Percentiles rank a stretch among this genome's conserved stretches.
Conservation (phyloP, 2,329 filamentous ascomycete species). For the Xylariales sp. region DNA sequence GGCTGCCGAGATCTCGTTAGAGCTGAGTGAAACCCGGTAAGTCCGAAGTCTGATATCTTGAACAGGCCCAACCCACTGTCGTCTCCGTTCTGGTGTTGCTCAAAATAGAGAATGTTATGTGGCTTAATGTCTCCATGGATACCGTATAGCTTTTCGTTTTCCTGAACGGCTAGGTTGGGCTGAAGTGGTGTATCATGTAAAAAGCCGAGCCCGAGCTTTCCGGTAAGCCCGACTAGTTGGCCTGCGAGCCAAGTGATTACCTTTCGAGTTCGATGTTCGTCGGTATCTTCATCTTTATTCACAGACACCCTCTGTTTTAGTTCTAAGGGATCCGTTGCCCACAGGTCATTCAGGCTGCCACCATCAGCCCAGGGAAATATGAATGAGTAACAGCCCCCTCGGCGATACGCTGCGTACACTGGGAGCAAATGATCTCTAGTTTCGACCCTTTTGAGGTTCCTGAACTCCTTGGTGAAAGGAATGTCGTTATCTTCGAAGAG, state of each 20-base stretch:
- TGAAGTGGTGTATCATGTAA: conserved; percentile 28
- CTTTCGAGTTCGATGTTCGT: not conserved
- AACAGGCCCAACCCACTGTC: conserved; percentile 16
- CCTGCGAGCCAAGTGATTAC: conserved; percentile 26
- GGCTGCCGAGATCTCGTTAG: conserved; percentile 14
- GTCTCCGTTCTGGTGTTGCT: not conserved
- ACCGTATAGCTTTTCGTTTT: conserved; percentile 27
- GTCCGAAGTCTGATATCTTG: conserved; percentile 35
- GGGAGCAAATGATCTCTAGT: conserved; percentile 23
- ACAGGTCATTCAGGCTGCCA: conserved; percentile 26
- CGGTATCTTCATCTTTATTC: not conserved
- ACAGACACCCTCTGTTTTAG: conserved; percentile 2
- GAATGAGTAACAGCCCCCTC: conserved; percentile 24
- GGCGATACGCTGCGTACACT: conserved; percentile 22
- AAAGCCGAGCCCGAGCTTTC: conserved; percentile 25
- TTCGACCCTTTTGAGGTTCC: conserved; percentile 27
- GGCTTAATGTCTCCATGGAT: conserved; percentile 36
- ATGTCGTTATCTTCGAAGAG: conserved; percentile 17
- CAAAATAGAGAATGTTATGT: conserved; percentile 34
- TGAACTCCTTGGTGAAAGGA: conserved; percentile 26
- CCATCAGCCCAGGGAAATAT: conserved; percentile 35
- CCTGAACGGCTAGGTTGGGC: conserved; percentile 3
- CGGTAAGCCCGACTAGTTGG: conserved; percentile 32
- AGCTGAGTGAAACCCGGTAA: conserved; percentile 28
- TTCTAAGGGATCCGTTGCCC: conserved; percentile 18